Base-by-base conservation (phyloP, 768 basidiomycete genomes). In the Rossbeevera mucosa region DNA sequence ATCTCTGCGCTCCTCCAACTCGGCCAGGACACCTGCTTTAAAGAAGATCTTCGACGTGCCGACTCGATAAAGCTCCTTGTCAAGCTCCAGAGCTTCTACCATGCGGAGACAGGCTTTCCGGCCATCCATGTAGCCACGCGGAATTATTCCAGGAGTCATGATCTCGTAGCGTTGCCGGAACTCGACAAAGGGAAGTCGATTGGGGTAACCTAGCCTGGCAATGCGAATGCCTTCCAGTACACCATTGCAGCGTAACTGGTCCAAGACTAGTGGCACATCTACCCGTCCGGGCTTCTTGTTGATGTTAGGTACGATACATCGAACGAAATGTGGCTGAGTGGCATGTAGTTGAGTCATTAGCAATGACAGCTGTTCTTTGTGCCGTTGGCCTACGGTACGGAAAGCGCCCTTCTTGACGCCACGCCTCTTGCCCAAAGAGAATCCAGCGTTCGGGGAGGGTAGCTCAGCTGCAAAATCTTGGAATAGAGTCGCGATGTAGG, bases 31-130 rank as follows among this genome's bases (percentile, higher is more conserved):
- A 4, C 95, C 94, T 2, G 96, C 94, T 66, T 98, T 98, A 82
- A 99, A 98, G 76, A 98, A 99, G 54, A 97, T 90, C 72, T 99
- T 99, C 31, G 93, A 95, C 0, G 91, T 92, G 6, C 96, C 96
- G 49, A 98, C 89, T 62, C 86, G 89, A 78, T 85, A 96, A 18
- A 85, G 77, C 3, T 80, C 74, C 44, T 87, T 83, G 65, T 96
- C 94, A 30, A 99, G 80, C 44, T 94, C 90, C 40, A 98, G 76
- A 5, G 89, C 82, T 52, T 85, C 85, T 29, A 96, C 87, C 83
- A 99, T 97, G 6, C 89, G 81, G 30, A 88, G 75, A 60, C 90
- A 95, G 2, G 96, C 94, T 66, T 94, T 93, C 7, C 94, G 84
- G 9, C 95, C 94, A 59, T 99, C 96, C 88, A 99, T 94, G 65